Conservation (phyloP, 75 land plant species). For the Pseudotsuga menziesii region DNA sequence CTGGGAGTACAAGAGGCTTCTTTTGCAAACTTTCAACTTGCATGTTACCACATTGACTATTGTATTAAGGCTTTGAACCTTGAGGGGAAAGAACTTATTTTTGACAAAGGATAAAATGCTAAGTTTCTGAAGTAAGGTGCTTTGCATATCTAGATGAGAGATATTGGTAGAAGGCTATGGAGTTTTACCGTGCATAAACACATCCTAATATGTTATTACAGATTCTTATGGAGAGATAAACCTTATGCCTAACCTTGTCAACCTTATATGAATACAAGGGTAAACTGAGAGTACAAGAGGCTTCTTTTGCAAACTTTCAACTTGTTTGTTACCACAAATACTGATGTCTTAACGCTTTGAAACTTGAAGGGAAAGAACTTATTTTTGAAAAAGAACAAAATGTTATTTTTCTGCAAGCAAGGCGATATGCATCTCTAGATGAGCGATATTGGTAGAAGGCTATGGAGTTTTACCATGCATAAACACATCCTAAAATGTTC, state of each 20-base stretch:
- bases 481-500: constrained; percentile 80
- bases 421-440: constrained; percentile 80
- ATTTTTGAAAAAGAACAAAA: constrained; percentile 31
- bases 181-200: constrained; percentile 67
- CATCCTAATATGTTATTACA: constrained; percentile 89
- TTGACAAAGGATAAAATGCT: constrained; percentile 30
- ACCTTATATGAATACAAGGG: too few species aligned
- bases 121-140: constrained; percentile 48
- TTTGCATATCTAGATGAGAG: too few species aligned
- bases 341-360: constrained; percentile 58
- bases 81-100: constrained; percentile 23
- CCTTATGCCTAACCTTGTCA: constrained; percentile 41
- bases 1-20: constrained; percentile 88
- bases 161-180: constrained; percentile 76
- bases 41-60: constrained; percentile 74
- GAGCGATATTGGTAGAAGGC: constrained; percentile 84
- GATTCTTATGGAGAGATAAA: constrained; percentile 74
- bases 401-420: constrained; percentile 46
- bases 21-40: constrained; percentile 87
- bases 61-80: constrained; percentile 53
- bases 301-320: constrained; percentile 88
- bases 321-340: constrained; percentile 83
- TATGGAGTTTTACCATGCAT: constrained; percentile 66
- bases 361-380: constrained; percentile 25
- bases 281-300: too few species aligned